A percentile compares a stretch with the other conserved stretches of the same genome.
Evolutionary conservation across 768 basidiomycete species (phyloP).

Genomic region (Gymnopilus junonius): DNA sequence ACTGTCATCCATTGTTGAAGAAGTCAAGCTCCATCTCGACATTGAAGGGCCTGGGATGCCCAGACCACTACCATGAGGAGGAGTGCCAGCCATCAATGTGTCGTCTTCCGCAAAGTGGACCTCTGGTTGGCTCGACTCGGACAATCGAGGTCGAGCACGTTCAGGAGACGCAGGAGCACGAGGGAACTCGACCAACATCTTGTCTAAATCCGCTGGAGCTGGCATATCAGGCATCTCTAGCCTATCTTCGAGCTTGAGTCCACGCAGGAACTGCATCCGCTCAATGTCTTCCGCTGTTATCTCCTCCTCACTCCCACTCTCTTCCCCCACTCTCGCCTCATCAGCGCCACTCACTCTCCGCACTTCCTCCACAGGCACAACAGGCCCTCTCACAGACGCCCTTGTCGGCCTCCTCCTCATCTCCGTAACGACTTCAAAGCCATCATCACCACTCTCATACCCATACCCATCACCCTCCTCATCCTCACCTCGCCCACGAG

Average conservation of each 20-base stretch:
- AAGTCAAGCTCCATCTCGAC: conserved; percentile 24
- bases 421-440: background rate
- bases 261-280: conserved; percentile 12
- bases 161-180: background rate
- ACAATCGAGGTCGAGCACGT: background rate
- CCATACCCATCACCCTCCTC: background rate
- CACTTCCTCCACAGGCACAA: background rate
- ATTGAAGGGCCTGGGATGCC: conserved; percentile 6
- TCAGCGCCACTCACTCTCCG: background rate
- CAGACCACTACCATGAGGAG: background rate
- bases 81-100: background rate
- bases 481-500: background rate
- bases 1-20: conserved; percentile 12
- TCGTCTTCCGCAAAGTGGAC: background rate
- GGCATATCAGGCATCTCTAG: conserved; percentile 8
- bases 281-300: conserved; percentile 12
- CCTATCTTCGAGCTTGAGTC: conserved; percentile 11
- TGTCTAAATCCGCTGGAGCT: background rate
- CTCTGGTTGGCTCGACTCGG: background rate
- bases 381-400: background rate
- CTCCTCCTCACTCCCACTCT: background rate
- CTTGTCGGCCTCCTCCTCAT: background rate
- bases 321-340: background rate
- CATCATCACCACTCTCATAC: background rate
- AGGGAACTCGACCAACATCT: conserved; percentile 10